Conservation (phyloP, 306 rosid species). For the Arachis stenosperma region DNA sequence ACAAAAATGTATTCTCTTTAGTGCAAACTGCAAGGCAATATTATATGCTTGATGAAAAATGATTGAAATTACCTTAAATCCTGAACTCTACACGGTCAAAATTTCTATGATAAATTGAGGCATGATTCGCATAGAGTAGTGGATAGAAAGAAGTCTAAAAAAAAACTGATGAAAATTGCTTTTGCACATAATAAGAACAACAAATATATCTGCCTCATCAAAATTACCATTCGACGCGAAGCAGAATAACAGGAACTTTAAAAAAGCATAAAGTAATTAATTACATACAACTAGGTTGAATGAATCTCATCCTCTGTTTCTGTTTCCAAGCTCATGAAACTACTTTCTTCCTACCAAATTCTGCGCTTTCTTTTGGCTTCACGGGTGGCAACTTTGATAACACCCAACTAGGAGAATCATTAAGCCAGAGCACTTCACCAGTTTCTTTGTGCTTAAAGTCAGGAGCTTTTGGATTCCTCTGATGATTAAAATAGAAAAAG, state of each 20-base stretch:
- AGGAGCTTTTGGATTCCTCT: conserved; percentile 52
- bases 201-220: not conserved
- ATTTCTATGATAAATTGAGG: too few relatives aligned
- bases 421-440: conserved; percentile 63
- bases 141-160: not conserved
- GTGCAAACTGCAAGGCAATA: too few relatives aligned
- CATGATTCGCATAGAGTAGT: not conserved
- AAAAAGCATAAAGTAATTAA: conserved; percentile 1
- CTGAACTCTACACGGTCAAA: too few relatives aligned
- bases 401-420: conserved; percentile 59
- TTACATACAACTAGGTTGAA: conserved; percentile 28
- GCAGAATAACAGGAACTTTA: conserved; percentile 14
- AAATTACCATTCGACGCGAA: not conserved
- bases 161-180: not conserved
- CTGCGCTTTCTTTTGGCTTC: conserved; percentile 32
- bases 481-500: conserved; percentile 35
- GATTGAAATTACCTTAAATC: too few relatives aligned
- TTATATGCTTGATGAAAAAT: too few relatives aligned
- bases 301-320: conserved; percentile 6
- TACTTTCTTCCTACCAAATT: conserved; percentile 9
- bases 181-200: conserved; percentile 4
- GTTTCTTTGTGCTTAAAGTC: conserved; percentile 81
- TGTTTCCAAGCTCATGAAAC: conserved; percentile 25
- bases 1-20: too few relatives aligned
- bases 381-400: conserved; percentile 52